These are phyloP conservation scores for Neofusicoccum sp. DNA, from an alignment of 2,329 filamentous ascomycete genomes.

Conservation along the genomic window DNA sequence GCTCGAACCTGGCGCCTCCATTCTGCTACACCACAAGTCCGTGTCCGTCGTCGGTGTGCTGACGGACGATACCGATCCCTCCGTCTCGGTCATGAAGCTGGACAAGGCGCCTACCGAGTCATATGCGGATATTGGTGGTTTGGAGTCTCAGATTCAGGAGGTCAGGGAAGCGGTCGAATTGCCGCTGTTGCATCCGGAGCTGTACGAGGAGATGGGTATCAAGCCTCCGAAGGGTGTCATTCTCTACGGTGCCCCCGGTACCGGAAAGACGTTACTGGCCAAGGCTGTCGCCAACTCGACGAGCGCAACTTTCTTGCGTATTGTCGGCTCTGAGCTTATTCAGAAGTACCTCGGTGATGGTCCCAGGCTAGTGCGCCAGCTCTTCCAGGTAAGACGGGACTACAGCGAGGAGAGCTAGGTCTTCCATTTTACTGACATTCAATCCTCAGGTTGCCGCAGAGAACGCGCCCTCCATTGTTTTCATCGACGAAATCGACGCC, in stretches of 20 bases:
- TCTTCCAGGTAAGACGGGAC: conserved; percentile 63
- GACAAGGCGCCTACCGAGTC: conserved; percentile 98
- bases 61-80: conserved; percentile 91
- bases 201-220: conserved; percentile 99
- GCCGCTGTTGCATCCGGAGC: conserved; percentile 88
- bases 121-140: conserved; percentile 95
- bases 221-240: conserved; percentile 99
- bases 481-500: conserved; percentile 98
- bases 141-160: conserved; percentile 95
- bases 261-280: conserved; percentile 91
- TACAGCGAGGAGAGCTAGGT: background rate
- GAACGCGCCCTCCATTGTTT: conserved; percentile 94
- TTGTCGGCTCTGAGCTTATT: conserved; percentile 94
- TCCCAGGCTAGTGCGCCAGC: conserved; percentile 87
- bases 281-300: conserved; percentile 99
- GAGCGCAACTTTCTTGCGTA: conserved; percentile 96
- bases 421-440: background rate
- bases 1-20: conserved; percentile 91
- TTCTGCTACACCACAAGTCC: conserved; percentile 94
- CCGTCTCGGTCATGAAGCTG: conserved; percentile 98
- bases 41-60: conserved; percentile 97
- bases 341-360: conserved; percentile 99
- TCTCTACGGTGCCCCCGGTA: conserved; percentile 94
- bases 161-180: conserved; percentile 96
- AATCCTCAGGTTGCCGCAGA: conserved; percentile 70